Conservation (phyloP, 208 protist genomes). For the Trypanosoma boissoni region DNA sequence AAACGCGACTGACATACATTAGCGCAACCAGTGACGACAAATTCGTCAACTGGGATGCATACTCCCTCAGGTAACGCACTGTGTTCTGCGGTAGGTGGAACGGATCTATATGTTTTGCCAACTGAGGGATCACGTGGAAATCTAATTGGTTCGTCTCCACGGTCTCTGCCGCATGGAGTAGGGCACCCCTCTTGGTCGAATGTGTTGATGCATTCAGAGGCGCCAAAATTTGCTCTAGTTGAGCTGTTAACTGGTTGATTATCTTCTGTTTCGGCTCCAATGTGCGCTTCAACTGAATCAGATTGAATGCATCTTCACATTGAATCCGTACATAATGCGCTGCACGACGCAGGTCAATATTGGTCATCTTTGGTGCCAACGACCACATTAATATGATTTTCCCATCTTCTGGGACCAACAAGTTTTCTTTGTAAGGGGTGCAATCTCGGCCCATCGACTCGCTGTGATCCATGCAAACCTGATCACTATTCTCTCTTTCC, state of each 20-base stretch:
- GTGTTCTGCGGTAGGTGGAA: neutral
- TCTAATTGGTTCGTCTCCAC: neutral
- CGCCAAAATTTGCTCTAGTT: neutral
- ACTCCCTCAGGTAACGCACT: neutral
- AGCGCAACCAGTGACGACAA: neutral
- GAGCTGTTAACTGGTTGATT: neutral
- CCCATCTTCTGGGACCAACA: neutral
- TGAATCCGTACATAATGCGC: neutral
- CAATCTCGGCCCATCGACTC: conserved; percentile 4
- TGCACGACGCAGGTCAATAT: neutral
- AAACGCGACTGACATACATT: neutral
- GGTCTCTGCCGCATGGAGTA: neutral
- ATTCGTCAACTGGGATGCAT: neutral
- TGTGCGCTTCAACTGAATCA: neutral
- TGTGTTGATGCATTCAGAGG: neutral
- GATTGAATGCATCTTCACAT: neutral
- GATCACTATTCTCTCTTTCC: conserved; percentile 1
- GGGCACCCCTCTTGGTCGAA: neutral
- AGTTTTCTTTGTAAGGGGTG: neutral
- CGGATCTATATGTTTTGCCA: neutral
- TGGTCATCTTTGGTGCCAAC: neutral
- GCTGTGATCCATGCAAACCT: conserved; percentile 9
- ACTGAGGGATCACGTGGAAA: neutral
- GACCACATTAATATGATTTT: neutral
- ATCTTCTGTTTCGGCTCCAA: neutral